Evolutionary conservation across 2,329 filamentous ascomycete species (phyloP), one percentile per base, ranked within the genome.

Genomic region (Cercospora beticola): DNA sequence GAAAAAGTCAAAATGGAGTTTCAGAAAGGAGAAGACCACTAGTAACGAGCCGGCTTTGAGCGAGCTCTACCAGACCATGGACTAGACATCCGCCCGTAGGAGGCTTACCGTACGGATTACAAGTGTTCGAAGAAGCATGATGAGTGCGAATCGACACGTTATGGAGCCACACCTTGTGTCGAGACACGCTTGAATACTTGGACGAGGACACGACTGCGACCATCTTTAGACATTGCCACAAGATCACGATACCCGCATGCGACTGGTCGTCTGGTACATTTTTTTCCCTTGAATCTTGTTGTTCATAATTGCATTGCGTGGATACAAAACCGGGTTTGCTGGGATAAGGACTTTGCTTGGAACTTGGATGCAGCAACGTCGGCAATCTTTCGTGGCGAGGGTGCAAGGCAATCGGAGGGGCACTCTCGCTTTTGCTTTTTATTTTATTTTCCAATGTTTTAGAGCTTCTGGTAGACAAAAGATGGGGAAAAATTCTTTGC

Each of bases 1-100:
- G 72, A 77, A 77, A 67, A 76, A 73, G 64, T 75, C 70, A 26
- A 74, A 72, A 68, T 74, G 71, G 74, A 71, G 71, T 18, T 67
- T 72, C 56, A 69, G 71, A 64, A 73, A 72, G 61, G 73, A 77
- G 30, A 73, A 73, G 65, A 69, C 70, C 59, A 54, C 60, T n/a
- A 71, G 33, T 36, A 57, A 67, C 18, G 74, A 75, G 67, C 71
- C 69, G 40, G 62, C 68, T 18, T 56, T 78, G 59, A 68, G 72
- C 18, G 76, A 78, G 18, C 60, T 78, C 63, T 77, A 77, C 70
- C 68, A 73, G 56, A 68, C 65, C 33, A 68, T 76, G 66, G 74
- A 75, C 59, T 76, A 73, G 73, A 56, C 62, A 40, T 60, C 64
- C 52, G 28, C 33, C n/a, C 21, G 49, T 33, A 36, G 31, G 31